A percentile compares a stretch with the other conserved stretches of the same genome.
Evolutionary conservation across 2,329 filamentous ascomycete species (phyloP).

Genomic region (Alternaria burnsii): DNA sequence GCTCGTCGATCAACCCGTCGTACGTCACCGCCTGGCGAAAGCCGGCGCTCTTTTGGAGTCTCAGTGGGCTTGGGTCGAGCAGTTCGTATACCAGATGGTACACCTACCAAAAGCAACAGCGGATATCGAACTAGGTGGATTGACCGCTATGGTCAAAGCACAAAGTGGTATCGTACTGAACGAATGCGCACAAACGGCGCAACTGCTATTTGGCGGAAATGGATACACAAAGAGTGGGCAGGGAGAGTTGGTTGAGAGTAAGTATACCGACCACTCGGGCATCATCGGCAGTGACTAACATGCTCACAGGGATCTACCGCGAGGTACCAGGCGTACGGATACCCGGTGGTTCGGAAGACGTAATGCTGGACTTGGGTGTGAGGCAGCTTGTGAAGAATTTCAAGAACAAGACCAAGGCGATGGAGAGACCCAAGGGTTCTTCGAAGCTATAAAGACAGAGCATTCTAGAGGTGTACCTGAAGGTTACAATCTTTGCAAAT

Average conservation of each 20-base stretch:
- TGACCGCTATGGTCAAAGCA: constrained; percentile 77
- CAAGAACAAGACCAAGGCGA: constrained; percentile 63
- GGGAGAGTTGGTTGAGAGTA: constrained; percentile 75
- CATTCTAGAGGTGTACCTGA: not conserved
- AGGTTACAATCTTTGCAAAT: not conserved
- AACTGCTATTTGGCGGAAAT: constrained; percentile 77
- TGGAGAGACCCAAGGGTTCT: constrained; percentile 55
- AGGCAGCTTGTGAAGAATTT: constrained; percentile 76
- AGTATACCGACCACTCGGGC: constrained; percentile 45
- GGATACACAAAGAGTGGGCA: constrained; percentile 75
- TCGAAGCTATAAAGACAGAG: constrained; percentile 53
- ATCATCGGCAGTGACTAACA: constrained; percentile 18
- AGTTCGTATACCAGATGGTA: constrained; percentile 73
- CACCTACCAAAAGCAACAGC: constrained; percentile 67
- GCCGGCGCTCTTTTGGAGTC: constrained; percentile 73
- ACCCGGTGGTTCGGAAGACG: constrained; percentile 76
- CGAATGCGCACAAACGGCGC: constrained; percentile 73
- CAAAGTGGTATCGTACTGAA: constrained; percentile 76
- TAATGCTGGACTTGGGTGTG: constrained; percentile 74
- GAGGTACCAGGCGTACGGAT: constrained; percentile 69
- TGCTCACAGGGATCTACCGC: constrained; percentile 63
- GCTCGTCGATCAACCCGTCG: constrained; percentile 77
- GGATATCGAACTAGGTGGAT: constrained; percentile 71
- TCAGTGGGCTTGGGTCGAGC: constrained; percentile 76
- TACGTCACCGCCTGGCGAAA: constrained; percentile 76